A percentile compares a stretch with the other conserved stretches of the same genome.
phyloP scores from a whole-genome alignment of 129 eudicot genomes.

The Flaveria sonorensis region DNA sequence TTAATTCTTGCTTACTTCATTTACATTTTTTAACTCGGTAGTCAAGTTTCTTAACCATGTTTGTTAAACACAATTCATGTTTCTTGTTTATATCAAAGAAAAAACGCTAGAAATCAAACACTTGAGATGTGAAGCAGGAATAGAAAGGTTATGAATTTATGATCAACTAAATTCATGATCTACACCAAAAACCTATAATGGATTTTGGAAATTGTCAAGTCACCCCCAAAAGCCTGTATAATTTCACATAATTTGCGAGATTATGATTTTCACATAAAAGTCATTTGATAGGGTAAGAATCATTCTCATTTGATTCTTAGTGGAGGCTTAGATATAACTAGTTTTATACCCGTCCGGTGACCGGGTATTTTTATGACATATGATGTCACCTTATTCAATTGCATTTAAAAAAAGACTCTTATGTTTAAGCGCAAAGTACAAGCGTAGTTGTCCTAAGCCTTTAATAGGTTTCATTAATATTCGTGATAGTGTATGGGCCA shows the following conservation, averaged over 20 bases:
- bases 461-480: too few relatives aligned
- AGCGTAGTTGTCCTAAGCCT: too few relatives aligned
- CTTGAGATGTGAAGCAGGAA: neutral
- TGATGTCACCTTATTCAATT: too few relatives aligned
- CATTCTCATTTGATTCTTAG: conserved; percentile 95
- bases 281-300: neutral
- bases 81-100: neutral
- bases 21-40: neutral
- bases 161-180: conserved; percentile 14
- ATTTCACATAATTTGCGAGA: too few relatives aligned
- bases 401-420: too few relatives aligned
- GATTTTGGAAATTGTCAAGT: neutral
- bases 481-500: too few relatives aligned
- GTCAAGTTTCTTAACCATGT: conserved; percentile 8
- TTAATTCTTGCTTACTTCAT: neutral
- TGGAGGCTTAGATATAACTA: conserved; percentile 68
- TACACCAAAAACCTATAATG: conserved; percentile 1
- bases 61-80: neutral
- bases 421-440: too few relatives aligned
- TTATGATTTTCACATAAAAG: too few relatives aligned
- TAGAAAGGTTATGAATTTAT: neutral
- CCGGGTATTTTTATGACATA: too few relatives aligned
- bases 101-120: neutral
- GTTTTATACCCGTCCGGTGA: too few relatives aligned
- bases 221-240: neutral